These are phyloP conservation scores for Fraxinus sp. DNA, from an alignment of 305 asterid genomes.

Conservation along the genomic window DNA sequence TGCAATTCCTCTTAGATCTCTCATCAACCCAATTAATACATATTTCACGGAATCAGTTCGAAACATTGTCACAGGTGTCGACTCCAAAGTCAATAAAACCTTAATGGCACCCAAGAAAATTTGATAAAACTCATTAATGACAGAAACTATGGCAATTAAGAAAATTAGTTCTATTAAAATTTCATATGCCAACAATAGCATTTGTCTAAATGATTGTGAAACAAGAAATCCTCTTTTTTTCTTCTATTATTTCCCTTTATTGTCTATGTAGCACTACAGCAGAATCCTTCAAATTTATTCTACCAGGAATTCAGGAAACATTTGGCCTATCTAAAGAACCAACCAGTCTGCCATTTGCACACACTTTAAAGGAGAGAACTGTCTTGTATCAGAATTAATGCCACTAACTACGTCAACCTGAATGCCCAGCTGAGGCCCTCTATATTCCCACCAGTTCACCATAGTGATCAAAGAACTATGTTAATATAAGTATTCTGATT, in stretches of 20 bases:
- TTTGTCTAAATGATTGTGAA: neutral
- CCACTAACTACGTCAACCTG: neutral
- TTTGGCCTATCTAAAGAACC: neutral
- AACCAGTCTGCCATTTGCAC: neutral
- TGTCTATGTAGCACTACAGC: neutral
- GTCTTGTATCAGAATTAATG: neutral
- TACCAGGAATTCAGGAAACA: neutral
- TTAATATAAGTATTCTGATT: neutral
- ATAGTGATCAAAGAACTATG: neutral
- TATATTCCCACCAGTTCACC: neutral
- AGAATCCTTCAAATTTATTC: conserved; percentile 15
- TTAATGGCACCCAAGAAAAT: conserved; percentile 32
- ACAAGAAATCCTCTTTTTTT: conserved; percentile 2
- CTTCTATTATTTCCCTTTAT: neutral
- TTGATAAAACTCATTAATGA: conserved; percentile 14
- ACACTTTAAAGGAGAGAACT: neutral
- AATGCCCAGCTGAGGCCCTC: neutral
- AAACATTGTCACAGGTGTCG: conserved; percentile 75
- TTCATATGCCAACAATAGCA: neutral
- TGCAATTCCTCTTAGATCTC: conserved; percentile 93
- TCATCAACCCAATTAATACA: conserved; percentile 88
- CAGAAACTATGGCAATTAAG: neutral
- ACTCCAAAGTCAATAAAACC: conserved; percentile 75
- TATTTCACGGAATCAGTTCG: conserved; percentile 81
- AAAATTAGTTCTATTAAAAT: conserved; percentile 17